Evolutionary conservation across 2,329 filamentous ascomycete genomes (phyloP).

Genomic region (Kalmusia sp.): DNA sequence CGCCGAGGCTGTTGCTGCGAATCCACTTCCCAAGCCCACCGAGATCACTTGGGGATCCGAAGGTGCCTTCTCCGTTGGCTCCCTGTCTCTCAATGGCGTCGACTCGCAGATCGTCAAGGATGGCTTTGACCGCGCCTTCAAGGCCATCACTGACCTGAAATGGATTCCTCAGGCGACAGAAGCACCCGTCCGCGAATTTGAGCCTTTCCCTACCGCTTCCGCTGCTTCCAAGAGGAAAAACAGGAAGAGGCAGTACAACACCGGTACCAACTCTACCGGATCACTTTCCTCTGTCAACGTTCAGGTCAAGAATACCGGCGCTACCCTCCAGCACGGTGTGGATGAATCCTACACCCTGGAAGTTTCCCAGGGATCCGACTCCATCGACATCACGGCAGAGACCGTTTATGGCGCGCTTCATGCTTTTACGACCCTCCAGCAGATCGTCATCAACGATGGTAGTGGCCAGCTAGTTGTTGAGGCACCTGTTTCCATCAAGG

Average conservation of each 20-base stretch:
- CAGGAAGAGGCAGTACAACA: constrained; percentile 27
- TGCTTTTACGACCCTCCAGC: constrained; percentile 65
- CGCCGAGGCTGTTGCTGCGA: constrained; percentile 57
- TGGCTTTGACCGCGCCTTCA: constrained; percentile 60
- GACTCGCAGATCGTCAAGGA: constrained; percentile 46
- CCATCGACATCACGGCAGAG: constrained; percentile 56
- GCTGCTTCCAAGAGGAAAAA: constrained; percentile 23
- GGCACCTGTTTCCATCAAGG: constrained; percentile 59
- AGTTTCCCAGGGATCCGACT: constrained; percentile 48
- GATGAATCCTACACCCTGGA: constrained; percentile 64
- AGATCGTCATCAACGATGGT: constrained; percentile 60
- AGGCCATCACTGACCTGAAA: constrained; percentile 56
- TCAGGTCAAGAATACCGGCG: constrained; percentile 53
- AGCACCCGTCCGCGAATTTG: constrained; percentile 58
- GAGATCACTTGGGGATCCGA: constrained; percentile 61
- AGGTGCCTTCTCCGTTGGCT: constrained; percentile 54
- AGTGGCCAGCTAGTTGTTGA: constrained; percentile 57
- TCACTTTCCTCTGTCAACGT: constrained; percentile 55
- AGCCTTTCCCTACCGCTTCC: constrained; percentile 58
- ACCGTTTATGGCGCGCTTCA: constrained; percentile 64
- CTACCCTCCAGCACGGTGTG: constrained; percentile 62
- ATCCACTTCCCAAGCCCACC: constrained; percentile 62
- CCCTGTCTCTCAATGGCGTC: constrained; percentile 49
- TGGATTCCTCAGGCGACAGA: constrained; percentile 63
- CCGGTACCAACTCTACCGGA: constrained; percentile 30